These are phyloP conservation scores for Ceratobasidium sp. DNA, from an alignment of 1,284 basidiomycete species.

Conservation along the genomic window DNA sequence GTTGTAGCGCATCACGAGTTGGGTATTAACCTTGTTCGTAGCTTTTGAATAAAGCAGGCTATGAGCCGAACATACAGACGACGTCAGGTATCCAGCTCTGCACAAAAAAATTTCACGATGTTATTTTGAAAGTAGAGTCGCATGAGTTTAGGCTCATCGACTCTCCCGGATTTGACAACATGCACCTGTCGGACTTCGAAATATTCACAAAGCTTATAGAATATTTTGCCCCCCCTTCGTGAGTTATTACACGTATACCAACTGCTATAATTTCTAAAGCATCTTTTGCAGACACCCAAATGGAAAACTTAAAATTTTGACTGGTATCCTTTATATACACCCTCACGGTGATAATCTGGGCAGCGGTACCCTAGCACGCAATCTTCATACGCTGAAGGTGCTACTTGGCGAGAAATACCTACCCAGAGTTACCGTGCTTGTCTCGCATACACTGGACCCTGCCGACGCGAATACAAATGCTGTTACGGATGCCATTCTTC, in stretches of 20 bases:
- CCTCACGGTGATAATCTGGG: background rate
- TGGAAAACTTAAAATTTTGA: background rate
- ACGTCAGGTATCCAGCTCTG: no score
- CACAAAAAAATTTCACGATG: background rate
- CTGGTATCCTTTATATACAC: slow-evolving; percentile 26
- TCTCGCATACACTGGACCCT: background rate
- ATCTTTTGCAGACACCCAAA: background rate
- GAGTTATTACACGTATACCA: background rate
- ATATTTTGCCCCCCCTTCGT: background rate
- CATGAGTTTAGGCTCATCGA: slow-evolving; percentile 17
- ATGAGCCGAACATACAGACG: background rate
- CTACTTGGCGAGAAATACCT: slow-evolving; percentile 5
- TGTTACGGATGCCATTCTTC: background rate
- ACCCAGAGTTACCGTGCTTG: background rate
- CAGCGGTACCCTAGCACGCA: background rate
- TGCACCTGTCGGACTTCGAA: background rate
- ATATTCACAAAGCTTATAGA: background rate
- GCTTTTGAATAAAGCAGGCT: background rate
- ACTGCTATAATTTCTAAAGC: no score
- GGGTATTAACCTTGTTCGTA: background rate
- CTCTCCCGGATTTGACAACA: slow-evolving; percentile 23
- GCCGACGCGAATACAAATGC: background rate
- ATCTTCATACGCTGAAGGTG: background rate
- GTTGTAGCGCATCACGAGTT: no score
- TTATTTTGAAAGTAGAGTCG: background rate